Evolutionary conservation across 2,329 filamentous ascomycete genomes (phyloP).

Genomic region (Rhynchosporium graminicola): DNA sequence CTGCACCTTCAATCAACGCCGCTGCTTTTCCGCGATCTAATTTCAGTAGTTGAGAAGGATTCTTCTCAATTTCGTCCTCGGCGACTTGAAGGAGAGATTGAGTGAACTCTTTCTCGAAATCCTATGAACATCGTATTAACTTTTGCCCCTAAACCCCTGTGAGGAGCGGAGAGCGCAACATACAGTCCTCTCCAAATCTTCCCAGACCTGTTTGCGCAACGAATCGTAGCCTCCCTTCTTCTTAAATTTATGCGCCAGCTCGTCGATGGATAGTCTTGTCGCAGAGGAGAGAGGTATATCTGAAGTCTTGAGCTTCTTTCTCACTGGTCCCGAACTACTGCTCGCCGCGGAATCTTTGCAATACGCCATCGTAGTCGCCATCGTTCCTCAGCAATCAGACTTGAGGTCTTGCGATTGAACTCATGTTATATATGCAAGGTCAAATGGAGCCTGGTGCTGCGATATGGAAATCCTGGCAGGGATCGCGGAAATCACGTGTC

Average conservation of each 20-base stretch:
- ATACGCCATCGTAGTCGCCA: slow-evolving; percentile 30
- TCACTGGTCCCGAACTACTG: slow-evolving; percentile 24
- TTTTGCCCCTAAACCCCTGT: neutral
- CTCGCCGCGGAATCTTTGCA: slow-evolving; percentile 28
- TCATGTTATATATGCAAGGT: slow-evolving; percentile 3
- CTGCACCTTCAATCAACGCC: slow-evolving; percentile 74
- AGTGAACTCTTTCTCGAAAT: slow-evolving; percentile 68
- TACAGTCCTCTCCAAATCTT: slow-evolving; percentile 72
- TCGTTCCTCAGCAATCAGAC: slow-evolving; percentile 4
- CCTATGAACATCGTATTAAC: slow-evolving; percentile 47
- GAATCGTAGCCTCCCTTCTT: slow-evolving; percentile 83
- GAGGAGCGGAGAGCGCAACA: slow-evolving; percentile 14
- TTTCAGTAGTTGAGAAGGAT: slow-evolving; percentile 69
- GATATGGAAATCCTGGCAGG: neutral
- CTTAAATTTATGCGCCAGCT: slow-evolving; percentile 77
- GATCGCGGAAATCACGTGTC: slow-evolving; percentile 3
- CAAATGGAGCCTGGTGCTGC: slow-evolving; percentile 2
- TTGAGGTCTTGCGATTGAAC: slow-evolving; percentile 1
- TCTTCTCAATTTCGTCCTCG: slow-evolving; percentile 73
- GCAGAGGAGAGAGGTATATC: slow-evolving; percentile 73
- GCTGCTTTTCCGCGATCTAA: slow-evolving; percentile 74
- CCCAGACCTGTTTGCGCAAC: slow-evolving; percentile 75
- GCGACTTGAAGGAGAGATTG: slow-evolving; percentile 69
- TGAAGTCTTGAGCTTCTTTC: slow-evolving; percentile 66
- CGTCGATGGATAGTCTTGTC: slow-evolving; percentile 73